phyloP scores from a whole-genome alignment of 345 rosid genomes.

The Camelina hispida region DNA sequence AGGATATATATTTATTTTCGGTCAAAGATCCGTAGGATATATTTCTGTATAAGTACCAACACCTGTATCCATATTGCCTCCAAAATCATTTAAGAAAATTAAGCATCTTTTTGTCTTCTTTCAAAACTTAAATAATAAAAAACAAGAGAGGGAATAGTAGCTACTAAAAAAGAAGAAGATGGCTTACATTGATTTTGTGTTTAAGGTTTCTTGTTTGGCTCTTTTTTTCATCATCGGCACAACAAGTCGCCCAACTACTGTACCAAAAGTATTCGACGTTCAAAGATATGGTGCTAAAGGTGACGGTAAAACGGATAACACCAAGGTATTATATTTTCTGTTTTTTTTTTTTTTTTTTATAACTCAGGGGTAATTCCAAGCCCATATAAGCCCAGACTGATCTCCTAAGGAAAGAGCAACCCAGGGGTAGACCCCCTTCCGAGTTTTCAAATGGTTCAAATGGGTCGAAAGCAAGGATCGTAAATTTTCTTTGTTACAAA shows the following conservation, averaged over 20 bases:
- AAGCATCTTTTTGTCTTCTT: background rate
- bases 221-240: background rate
- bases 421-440: too few species aligned
- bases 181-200: background rate
- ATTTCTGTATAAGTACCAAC: background rate
- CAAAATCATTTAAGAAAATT: background rate
- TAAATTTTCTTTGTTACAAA: too few species aligned
- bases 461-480: too few species aligned
- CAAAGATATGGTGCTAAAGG: conserved; percentile 13
- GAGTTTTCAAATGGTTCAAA: too few species aligned
- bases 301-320: conserved; percentile 14
- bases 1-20: too few species aligned
- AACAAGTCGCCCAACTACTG: background rate
- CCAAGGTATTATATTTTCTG: conserved; percentile 12
- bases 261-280: background rate
- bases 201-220: background rate
- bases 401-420: too few species aligned
- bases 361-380: too few species aligned
- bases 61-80: background rate
- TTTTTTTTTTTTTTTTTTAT: background rate
- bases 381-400: too few species aligned
- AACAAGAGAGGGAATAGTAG: background rate
- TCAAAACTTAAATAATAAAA: background rate
- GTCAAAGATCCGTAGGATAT: background rate
- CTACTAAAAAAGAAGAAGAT: background rate